A percentile compares a stretch with the other conserved stretches of the same genome.
These are phyloP conservation scores for Solanum bulbocastanum DNA, from an alignment of 257 asterid species.

Conservation along the genomic window DNA sequence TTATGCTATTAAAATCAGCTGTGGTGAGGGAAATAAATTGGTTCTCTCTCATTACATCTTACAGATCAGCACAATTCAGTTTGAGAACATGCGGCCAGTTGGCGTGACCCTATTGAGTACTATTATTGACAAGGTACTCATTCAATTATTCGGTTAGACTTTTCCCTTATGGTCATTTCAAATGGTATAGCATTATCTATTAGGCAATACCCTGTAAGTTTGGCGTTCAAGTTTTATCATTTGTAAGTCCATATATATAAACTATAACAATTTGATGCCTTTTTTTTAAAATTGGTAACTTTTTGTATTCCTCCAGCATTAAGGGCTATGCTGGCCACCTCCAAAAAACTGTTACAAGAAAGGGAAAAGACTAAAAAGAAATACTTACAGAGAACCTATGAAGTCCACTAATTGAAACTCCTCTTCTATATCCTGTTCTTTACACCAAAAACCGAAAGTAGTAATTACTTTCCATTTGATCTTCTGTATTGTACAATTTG, in stretches of 20 bases:
- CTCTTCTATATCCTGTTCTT: too few relatives aligned
- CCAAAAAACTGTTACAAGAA: too few relatives aligned
- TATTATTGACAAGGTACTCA: constrained; percentile 81
- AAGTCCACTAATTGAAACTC: too few relatives aligned
- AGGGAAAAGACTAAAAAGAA: too few relatives aligned
- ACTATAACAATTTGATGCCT: neutral
- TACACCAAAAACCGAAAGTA: too few relatives aligned
- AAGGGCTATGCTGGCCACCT: too few relatives aligned
- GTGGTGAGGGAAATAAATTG: neutral
- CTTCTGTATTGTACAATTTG: too few relatives aligned
- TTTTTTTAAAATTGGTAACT: too few relatives aligned
- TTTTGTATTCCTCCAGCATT: too few relatives aligned
- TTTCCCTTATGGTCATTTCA: neutral
- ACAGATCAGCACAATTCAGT: constrained; percentile 98
- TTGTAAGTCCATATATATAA: neutral
- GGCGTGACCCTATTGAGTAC: constrained; percentile 84
- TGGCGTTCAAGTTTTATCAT: neutral
- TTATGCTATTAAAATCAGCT: neutral
- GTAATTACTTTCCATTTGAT: too few relatives aligned
- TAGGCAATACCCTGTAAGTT: neutral
- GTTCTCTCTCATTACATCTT: constrained; percentile 14
- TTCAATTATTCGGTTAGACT: neutral
- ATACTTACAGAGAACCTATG: too few relatives aligned
- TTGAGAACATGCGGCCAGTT: constrained; percentile 82
- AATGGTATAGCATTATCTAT: neutral